Conservation (phyloP, 768 basidiomycete species). For the Trametes villosa region DNA sequence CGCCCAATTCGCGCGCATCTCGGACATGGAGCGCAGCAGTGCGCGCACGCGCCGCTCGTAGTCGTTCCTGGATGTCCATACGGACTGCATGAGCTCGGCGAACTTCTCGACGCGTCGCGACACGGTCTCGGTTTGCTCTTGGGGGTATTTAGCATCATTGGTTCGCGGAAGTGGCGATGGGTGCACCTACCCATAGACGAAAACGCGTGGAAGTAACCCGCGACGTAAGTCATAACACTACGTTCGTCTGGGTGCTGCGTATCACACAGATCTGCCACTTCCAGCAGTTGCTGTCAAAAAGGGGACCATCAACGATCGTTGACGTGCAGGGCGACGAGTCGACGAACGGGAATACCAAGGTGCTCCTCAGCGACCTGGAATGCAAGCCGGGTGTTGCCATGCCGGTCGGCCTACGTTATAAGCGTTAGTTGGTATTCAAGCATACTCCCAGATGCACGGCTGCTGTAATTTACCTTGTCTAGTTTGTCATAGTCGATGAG, state of each 20-base stretch:
- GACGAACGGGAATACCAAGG: conserved; percentile 85
- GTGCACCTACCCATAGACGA: conserved; percentile 83
- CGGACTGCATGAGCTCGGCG: conserved; percentile 91
- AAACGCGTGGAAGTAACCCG: conserved; percentile 97
- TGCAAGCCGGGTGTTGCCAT: conserved; percentile 84
- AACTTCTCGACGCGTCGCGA: conserved; percentile 94
- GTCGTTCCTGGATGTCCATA: conserved; percentile 87
- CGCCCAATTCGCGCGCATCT: conserved; percentile 73
- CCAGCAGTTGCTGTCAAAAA: conserved; percentile 77
- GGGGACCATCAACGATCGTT: conserved; percentile 7
- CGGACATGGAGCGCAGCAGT: conserved; percentile 69
- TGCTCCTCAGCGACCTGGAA: conserved; percentile 88
- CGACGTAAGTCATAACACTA: conserved; percentile 97
- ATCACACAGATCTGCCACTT: conserved; percentile 95
- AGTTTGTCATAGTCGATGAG: conserved; percentile 87
- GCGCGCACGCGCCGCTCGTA: conserved; percentile 85
- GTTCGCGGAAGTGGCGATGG: background rate
- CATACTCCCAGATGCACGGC: background rate
- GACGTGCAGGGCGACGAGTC: conserved; percentile 8
- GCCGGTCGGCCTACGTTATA: conserved; percentile 64
- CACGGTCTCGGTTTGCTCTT: conserved; percentile 95
- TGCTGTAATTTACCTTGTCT: conserved; percentile 65
- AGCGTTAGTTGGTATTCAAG: background rate
- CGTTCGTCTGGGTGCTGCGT: conserved; percentile 90
- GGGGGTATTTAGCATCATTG: background rate